These are phyloP conservation scores for Lasiodiplodia sp. DNA, from an alignment of 2,329 filamentous ascomycete genomes.

Conservation along the genomic window DNA sequence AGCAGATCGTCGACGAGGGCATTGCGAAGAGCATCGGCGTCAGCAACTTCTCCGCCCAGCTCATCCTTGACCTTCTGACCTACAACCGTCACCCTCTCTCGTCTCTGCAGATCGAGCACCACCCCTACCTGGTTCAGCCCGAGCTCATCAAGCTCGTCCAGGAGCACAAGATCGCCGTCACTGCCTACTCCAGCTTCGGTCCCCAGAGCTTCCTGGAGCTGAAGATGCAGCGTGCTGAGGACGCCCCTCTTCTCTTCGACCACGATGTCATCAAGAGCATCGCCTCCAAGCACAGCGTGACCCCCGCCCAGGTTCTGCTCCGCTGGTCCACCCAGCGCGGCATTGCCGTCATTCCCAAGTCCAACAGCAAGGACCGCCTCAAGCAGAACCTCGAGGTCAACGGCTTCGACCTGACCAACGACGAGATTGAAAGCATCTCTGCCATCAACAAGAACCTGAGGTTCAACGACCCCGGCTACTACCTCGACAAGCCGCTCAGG, in stretches of 20 bases:
- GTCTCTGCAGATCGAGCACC: conserved; percentile 87
- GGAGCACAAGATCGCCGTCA: conserved; percentile 74
- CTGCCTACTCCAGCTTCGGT: conserved; percentile 85
- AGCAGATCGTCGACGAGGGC: conserved; percentile 72
- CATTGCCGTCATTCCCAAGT: conserved; percentile 83
- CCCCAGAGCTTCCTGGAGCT: conserved; percentile 81
- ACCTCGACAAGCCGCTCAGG: conserved; percentile 37
- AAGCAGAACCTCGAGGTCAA: conserved; percentile 44
- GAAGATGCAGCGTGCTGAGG: conserved; percentile 67
- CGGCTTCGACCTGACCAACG: conserved; percentile 40
- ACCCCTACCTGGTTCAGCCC: conserved; percentile 83
- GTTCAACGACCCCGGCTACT: conserved; percentile 44
- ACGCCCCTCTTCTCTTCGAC: conserved; percentile 74
- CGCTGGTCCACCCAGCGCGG: conserved; percentile 85
- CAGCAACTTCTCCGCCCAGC: conserved; percentile 80
- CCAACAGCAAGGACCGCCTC: conserved; percentile 41
- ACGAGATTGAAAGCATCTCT: conserved; percentile 43
- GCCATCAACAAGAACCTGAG: conserved; percentile 45
- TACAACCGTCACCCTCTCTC: conserved; percentile 78
- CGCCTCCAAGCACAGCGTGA: conserved; percentile 74
- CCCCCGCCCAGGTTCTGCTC: conserved; percentile 80
- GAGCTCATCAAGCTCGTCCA: conserved; percentile 74
- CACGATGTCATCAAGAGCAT: conserved; percentile 69
- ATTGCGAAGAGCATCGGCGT: conserved; percentile 79
- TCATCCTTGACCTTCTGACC: conserved; percentile 80